These are phyloP conservation scores for Termitomyces sp. DNA, from an alignment of 768 basidiomycete genomes.

Conservation along the genomic window DNA sequence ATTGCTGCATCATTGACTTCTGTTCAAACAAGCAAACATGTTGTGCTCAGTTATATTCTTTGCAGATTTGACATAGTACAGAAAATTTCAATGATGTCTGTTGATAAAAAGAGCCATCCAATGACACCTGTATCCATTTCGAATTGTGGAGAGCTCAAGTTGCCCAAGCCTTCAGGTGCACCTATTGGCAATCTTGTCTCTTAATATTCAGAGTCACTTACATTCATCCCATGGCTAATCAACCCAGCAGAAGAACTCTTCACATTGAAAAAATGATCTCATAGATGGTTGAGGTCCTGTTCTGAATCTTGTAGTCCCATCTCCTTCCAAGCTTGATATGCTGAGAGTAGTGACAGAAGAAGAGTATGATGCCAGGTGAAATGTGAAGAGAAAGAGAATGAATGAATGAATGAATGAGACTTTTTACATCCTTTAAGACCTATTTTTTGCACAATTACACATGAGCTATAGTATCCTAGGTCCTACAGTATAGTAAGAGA, in stretches of 20 bases:
- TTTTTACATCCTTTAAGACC: too few species aligned
- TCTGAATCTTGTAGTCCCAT: constrained; percentile 11
- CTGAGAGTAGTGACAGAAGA: constrained; percentile 55
- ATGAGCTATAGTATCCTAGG: too few species aligned
- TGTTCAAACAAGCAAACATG: constrained; percentile 43
- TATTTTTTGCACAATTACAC: too few species aligned
- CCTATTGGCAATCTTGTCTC: constrained; percentile 1
- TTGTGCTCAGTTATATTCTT: constrained; percentile 49
- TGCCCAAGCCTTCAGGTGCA: constrained; percentile 36
- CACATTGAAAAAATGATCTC: constrained; percentile 13
- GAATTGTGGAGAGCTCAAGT: constrained; percentile 83
- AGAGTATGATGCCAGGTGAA: constrained; percentile 68
- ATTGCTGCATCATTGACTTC: too few species aligned
- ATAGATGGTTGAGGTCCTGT: constrained; percentile 7
- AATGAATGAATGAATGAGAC: too few species aligned
- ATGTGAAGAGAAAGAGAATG: constrained; percentile 60
- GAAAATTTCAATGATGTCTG: constrained; percentile 56
- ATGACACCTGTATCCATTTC: constrained; percentile 58
- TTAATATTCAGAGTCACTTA: background rate
- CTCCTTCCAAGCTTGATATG: background rate
- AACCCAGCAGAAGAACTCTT: constrained; percentile 10
- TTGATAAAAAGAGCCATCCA: constrained; percentile 75
- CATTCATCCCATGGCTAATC: background rate
- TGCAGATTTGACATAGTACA: constrained; percentile 58
- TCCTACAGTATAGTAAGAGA: too few species aligned